Evolutionary conservation across 106 monocot species (phyloP).

Genomic region (Acanthochlamys bracteata): DNA sequence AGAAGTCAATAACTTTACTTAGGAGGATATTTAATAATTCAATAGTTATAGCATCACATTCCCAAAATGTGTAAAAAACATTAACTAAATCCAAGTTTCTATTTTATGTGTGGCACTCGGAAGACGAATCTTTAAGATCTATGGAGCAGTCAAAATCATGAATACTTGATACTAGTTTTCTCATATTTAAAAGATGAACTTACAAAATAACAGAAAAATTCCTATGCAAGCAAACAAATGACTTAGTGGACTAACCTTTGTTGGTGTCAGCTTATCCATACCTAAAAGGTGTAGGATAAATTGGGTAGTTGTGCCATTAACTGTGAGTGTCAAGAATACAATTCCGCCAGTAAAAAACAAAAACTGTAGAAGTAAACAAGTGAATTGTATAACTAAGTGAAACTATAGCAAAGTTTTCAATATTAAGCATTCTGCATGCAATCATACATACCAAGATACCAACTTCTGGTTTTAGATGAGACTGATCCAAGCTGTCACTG

Average conservation of each 20-base stretch:
- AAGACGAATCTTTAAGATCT: too few species aligned
- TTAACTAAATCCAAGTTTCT: too few species aligned
- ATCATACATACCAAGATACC: constrained; percentile 77
- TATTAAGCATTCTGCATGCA: neutral
- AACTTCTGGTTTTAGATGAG: constrained; percentile 55
- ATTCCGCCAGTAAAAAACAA: constrained; percentile 98
- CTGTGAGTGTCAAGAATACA: constrained; percentile 78
- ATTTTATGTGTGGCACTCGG: too few species aligned
- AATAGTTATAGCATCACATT: too few species aligned
- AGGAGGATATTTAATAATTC: too few species aligned
- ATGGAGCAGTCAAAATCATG: too few species aligned
- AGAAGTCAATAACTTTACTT: too few species aligned
- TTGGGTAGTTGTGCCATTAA: constrained; percentile 95
- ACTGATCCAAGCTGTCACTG: constrained; percentile 41
- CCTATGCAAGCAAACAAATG: neutral
- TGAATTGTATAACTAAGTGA: neutral
- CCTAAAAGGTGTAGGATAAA: constrained; percentile 58
- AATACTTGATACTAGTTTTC: too few species aligned
- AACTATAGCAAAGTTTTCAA: neutral
- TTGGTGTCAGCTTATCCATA: constrained; percentile 76
- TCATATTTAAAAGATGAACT: too few species aligned
- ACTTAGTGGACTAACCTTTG: constrained; percentile 51
- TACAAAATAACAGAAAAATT: too few species aligned
- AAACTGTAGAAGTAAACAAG: constrained; percentile 44
- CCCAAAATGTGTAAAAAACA: too few species aligned